phyloP scores from a whole-genome alignment of 2,329 filamentous ascomycete genomes.

The Sphaerulina populicola region DNA sequence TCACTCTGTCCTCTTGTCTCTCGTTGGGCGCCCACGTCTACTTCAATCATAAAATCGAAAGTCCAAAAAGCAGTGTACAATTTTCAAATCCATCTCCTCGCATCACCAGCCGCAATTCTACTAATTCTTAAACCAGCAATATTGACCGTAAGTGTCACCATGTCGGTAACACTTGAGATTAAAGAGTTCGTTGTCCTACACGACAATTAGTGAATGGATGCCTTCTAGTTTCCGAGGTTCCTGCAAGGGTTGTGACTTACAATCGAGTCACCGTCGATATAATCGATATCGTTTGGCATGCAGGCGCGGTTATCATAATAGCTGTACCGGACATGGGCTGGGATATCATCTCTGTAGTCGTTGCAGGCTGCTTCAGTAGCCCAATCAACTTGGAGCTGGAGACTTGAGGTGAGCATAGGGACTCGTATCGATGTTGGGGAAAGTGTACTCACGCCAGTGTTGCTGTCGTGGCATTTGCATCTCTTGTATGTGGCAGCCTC shows the following conservation, averaged over 20 bases:
- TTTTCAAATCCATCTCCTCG: no score
- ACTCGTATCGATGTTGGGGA: not conserved
- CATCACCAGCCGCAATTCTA: no score
- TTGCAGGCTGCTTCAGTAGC: not conserved
- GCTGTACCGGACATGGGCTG: not conserved
- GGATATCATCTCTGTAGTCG: not conserved
- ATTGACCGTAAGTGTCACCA: not conserved
- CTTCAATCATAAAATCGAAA: no score
- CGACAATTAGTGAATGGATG: no score
- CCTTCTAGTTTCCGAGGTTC: no score
- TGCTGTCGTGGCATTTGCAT: not conserved
- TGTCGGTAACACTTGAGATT: not conserved
- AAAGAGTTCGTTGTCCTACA: not conserved
- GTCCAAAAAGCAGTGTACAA: no score
- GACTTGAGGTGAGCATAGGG: not conserved
- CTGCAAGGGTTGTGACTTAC: not conserved
- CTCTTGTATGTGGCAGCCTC: not conserved
- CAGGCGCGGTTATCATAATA: not conserved
- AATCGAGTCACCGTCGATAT: not conserved
- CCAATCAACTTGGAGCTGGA: not conserved
- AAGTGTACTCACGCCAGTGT: not conserved
- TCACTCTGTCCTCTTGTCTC: not conserved
- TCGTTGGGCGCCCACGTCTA: no score
- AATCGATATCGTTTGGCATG: not conserved
- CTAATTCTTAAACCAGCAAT: not conserved